phyloP scores from a whole-genome alignment of 2,329 filamentous ascomycete species.

The Claviceps humidiphila region DNA sequence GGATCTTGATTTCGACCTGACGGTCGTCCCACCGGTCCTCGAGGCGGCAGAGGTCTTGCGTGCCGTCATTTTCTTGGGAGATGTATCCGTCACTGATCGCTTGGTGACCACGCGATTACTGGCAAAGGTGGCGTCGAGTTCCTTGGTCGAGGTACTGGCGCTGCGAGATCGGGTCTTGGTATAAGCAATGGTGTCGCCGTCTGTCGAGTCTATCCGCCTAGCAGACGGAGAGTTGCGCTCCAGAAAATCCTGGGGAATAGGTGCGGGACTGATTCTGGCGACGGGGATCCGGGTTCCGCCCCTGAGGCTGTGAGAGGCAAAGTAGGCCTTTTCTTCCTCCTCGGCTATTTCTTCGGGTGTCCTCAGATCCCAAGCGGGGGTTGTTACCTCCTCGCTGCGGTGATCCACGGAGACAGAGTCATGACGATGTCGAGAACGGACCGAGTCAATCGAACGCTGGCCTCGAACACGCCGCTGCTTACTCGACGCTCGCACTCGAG shows the following conservation, averaged over 20 bases:
- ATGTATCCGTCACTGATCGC: conserved; percentile 34
- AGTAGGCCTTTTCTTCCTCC: conserved; percentile 38
- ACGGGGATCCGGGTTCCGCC: conserved; percentile 76
- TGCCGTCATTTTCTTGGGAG: conserved; percentile 37
- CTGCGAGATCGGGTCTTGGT: conserved; percentile 57
- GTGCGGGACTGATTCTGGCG: conserved; percentile 63
- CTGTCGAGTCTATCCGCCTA: conserved; percentile 42
- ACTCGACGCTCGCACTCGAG: conserved; percentile 40
- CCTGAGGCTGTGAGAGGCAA: conserved; percentile 38
- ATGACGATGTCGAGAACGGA: conserved; percentile 25
- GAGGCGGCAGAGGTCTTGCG: conserved; percentile 33
- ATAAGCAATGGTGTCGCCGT: conserved; percentile 46
- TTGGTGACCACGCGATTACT: conserved; percentile 18
- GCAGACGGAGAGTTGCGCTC: conserved; percentile 60
- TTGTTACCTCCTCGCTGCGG: conserved; percentile 17
- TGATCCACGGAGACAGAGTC: conserved; percentile 28
- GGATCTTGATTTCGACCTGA: conserved; percentile 51
- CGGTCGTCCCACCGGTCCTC: conserved; percentile 27
- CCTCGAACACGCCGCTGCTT: conserved; percentile 23
- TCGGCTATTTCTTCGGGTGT: conserved; percentile 65
- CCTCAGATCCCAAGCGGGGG: conserved; percentile 56
- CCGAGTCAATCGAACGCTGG: conserved; percentile 4
- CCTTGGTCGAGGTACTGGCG: conserved; percentile 43
- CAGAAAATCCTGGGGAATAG: conserved; percentile 56
- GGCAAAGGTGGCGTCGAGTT: conserved; percentile 8